Evolutionary conservation across 202 grass and related monocot genomes (phyloP), one percentile per base, ranked within the genome.

Genomic region (Eragrostis tef): DNA sequence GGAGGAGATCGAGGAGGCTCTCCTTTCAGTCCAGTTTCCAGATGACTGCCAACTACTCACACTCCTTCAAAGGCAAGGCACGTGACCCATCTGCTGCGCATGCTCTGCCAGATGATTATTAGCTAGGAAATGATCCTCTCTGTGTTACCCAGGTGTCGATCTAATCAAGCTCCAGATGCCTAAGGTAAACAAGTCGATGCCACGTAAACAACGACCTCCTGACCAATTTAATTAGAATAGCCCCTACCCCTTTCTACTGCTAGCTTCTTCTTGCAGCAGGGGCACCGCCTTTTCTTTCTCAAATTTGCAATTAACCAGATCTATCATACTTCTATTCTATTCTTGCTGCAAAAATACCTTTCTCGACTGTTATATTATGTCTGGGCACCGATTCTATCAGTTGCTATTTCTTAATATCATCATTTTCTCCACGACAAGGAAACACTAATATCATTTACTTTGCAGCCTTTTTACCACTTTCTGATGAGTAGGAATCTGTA

Each of bases 81-180:
- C 26, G 29, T 64, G 25, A 15, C 34, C 34, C 34, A 63, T 34
- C 26, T 31, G 12, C 10, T 26, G 76, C 11, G 50, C 48, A 1
- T 67, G 67, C 44, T 79, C 74, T 31, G 60, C 53, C 2, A 88
- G 71, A 86, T 86, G 83, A 58, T 50, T 50, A 29, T 62, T 67
- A 45, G 58, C 82, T 85, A 74, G 83, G 78, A 65, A 87, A 77
- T 70, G 79, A 60, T 43, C 50, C 66, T 74, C 59, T 74, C 68
- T n/a, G 52, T 82, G 19, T 63, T 78, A 50, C 71, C 73, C 67
- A 84, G 67, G 77, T 72, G 4, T 29, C 59, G 0, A 60, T 26
- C 57, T 60, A 60, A 60, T 60, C 22, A 80, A 76, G 63, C 24
- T 85, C 50, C 70, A 71, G 13, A 71, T 81, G 73, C 82, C 20